Evolutionary conservation across 352 stramenopile genomes (phyloP).

Genomic region (Globisporangium perplexum): DNA sequence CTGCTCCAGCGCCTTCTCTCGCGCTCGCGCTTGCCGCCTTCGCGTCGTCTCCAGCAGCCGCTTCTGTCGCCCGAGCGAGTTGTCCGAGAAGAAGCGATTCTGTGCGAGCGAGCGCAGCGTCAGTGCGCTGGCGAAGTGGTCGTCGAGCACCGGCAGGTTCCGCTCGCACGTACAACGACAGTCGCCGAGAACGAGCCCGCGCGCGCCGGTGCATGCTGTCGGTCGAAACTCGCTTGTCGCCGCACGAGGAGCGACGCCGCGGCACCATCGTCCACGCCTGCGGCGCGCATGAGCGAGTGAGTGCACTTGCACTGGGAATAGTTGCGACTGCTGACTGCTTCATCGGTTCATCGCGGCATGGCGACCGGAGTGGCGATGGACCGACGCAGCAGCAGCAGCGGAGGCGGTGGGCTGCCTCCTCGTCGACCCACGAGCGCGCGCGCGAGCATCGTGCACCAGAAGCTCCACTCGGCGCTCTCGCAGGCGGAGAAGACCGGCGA

Average conservation of each 20-base stretch:
- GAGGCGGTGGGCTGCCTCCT: not conserved
- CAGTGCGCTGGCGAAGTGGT: not conserved
- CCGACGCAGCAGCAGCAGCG: not conserved
- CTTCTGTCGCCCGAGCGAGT: constrained; percentile 51
- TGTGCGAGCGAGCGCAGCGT: constrained; percentile 9
- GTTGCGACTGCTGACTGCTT: no score
- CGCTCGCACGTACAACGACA: constrained; percentile 22
- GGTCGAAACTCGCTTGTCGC: constrained; percentile 25
- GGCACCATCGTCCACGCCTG: constrained; percentile 6
- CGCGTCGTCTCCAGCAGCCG: constrained; percentile 53
- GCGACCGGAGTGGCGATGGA: not conserved
- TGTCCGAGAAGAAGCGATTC: constrained; percentile 73
- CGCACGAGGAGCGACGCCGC: constrained; percentile 31
- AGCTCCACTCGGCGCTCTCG: constrained; percentile 53
- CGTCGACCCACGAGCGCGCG: constrained; percentile 12
- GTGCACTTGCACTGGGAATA: no score
- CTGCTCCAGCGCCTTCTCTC: constrained; percentile 48
- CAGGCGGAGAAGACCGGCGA: constrained; percentile 42
- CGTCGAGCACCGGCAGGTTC: not conserved
- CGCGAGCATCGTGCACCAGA: constrained; percentile 55
- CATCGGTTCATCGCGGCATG: no score
- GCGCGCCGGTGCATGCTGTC: constrained; percentile 18
- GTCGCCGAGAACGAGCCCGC: constrained; percentile 29
- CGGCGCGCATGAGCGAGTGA: no score
- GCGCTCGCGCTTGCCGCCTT: constrained; percentile 40